Evolutionary conservation across 768 basidiomycete species (phyloP), one percentile per base, ranked within the genome.

Genomic region (Dentipellis sp.): DNA sequence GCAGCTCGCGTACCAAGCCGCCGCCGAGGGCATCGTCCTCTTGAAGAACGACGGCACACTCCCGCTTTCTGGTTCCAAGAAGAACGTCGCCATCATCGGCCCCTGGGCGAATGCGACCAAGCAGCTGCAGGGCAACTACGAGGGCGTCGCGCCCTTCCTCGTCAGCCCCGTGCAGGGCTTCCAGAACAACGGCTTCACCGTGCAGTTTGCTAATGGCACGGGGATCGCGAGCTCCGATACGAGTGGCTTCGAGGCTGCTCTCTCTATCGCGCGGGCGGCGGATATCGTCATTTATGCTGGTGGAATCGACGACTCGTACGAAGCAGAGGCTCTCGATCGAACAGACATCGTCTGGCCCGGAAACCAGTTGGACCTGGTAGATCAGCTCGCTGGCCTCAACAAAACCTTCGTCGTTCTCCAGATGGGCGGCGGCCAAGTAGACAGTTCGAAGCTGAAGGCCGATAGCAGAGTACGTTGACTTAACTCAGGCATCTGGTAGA

Each of bases 21-120:
- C 80, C 3, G 66, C 75, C 4, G 78, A 81, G 63, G 78, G 80
- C 19, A 73, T 82, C 3, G 80, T 80, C 16, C 71, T 86, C 6
- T 69, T 86, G 14, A 85, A 86, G 71, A 87, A 85, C 62, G 80
- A 83, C 56, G 78, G 76, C 12, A 75, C 74, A 6, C 69, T 87
- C 2, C 84, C 84, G 2, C 69, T 86, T 45, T 69, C 72, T 19
- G 62, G 64, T 0, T 69, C 67, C 0, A 66, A 75, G 55, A 78
- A 75, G 55, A 78, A 71, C 8, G 64, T 87, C 16, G 83, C 81
- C 8, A 63, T 86, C 42, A 73, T 85, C 52, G 84, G 85, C 0
- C 81, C 81, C 3, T 81, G 74, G 73, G 78, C 75, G 4, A 78
- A 79, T 60, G 80, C 80, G 5, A 82, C 81, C 0, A 73, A 63